Evolutionary conservation across 768 basidiomycete species (phyloP).

Genomic region (Lactifluus rugatus): DNA sequence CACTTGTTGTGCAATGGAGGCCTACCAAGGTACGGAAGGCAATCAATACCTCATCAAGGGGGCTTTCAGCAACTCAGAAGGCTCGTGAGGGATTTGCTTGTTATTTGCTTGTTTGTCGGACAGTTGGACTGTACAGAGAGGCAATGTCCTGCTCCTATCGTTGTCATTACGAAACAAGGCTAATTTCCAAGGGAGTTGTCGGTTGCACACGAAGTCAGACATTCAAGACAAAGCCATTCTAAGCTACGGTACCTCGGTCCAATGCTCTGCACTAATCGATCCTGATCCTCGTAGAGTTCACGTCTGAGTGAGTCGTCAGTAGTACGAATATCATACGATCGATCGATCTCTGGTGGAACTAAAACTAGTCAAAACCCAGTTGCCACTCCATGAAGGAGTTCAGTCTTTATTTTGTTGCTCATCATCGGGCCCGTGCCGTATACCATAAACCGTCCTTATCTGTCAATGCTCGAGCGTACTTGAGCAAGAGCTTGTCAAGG

Average conservation of each 20-base stretch:
- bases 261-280: background rate
- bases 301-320: background rate
- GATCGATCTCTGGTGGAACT: background rate
- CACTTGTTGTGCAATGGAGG: background rate
- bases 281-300: background rate
- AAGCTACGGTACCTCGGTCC: background rate
- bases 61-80: too few relatives aligned
- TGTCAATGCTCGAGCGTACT: slow-evolving; percentile 72
- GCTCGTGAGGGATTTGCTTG: too few relatives aligned
- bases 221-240: too few relatives aligned
- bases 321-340: background rate
- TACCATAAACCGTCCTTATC: slow-evolving; percentile 64
- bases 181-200: too few relatives aligned
- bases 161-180: too few relatives aligned
- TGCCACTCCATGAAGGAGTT: background rate
- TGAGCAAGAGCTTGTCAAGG: slow-evolving; percentile 77
- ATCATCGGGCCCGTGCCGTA: slow-evolving; percentile 47
- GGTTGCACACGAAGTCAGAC: too few relatives aligned
- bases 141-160: too few relatives aligned
- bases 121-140: too few relatives aligned
- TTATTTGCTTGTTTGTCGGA: too few relatives aligned
- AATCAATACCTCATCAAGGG: too few relatives aligned
- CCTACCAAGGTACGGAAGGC: too few relatives aligned
- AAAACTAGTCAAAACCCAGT: background rate
- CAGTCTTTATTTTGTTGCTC: slow-evolving; percentile 22